Base-by-base conservation (phyloP, 371 early-diverging fungal genomes). In the Haplosporangium sp. region DNA sequence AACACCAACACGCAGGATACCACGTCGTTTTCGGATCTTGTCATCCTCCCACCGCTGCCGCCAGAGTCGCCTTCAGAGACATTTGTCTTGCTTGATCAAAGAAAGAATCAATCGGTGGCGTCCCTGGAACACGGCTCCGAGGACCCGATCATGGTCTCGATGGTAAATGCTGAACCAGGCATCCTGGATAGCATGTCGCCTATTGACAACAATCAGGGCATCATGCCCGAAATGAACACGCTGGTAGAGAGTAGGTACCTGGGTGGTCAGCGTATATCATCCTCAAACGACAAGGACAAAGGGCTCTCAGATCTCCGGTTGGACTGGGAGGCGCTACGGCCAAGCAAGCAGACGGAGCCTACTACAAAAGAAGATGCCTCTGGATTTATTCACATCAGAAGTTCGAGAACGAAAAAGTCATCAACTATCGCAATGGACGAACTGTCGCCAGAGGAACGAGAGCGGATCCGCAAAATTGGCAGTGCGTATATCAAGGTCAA, bases 251-350 rank as follows among this genome's bases (percentile, higher is more conserved):
- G 51, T 23, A 9, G 45, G 23, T 21, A 48, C 1, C 46, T 64
- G 11, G 58, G 53, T 29, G 59, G 63, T 14, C 52, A 59, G 40
- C 63, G 63, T 37, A 64, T 64, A 0, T 63, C 56, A 9, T 70
- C 64, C 48, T 70, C 70, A 18, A 71, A 40, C 23, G 61, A 55
- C 5, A 72, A 65, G 42, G 55, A 20, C 8, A 52, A 60, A 55
- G 51, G 18, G 6, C 6, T 67, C 5, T 66, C 73, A 13, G 50
- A 67, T 54, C 61, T 73, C 20, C 47, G 51, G 13, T 59, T 60
- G 11, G 73, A 72, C n/a, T 72, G 65, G 65, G 73, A 72, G 52
- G 59, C 66, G 10, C 73, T 72, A 2, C 66, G 62, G 61, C 66
- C 66, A 1, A 60, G 58, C 23, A 64, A 66, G 20, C 18, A 14